phyloP scores from a whole-genome alignment of 352 stramenopile genomes.

The Globisporangium ultimum region DNA sequence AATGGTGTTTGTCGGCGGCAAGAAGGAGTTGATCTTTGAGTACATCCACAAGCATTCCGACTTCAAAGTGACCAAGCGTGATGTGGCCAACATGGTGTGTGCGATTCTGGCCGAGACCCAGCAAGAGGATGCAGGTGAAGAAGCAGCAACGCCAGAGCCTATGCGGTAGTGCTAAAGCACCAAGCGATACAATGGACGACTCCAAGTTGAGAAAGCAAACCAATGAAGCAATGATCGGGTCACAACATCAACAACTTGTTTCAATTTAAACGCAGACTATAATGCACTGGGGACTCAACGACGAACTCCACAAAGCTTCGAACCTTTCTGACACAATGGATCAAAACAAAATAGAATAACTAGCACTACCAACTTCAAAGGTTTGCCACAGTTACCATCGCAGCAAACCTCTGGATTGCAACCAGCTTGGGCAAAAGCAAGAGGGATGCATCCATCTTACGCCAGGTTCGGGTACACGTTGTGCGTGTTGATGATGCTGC shows the following conservation, averaged over 20 bases:
- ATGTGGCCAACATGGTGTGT: conserved; percentile 4
- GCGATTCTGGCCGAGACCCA: not conserved
- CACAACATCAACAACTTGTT: no score
- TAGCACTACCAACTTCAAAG: no score
- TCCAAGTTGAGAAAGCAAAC: no score
- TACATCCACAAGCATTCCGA: not conserved
- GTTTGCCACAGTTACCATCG: no score
- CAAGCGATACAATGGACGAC: not conserved
- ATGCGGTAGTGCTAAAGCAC: no score
- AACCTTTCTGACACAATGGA: no score
- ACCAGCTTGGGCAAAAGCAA: not conserved
- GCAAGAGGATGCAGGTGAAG: not conserved
- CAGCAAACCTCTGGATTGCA: no score
- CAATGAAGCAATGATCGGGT: no score
- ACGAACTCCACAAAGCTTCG: no score
- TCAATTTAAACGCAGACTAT: not conserved
- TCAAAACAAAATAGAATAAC: no score
- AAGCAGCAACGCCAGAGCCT: not conserved
- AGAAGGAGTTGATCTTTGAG: conserved; percentile 1
- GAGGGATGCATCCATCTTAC: not conserved
- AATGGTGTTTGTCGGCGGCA: conserved; percentile 4
- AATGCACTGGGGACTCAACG: not conserved
- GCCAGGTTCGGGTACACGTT: conserved; percentile 12
- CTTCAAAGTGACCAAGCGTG: conserved; percentile 4
- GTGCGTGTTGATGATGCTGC: conserved; percentile 12